A percentile compares a stretch with the other conserved stretches of the same genome.
These are phyloP conservation scores for Pinus tabuliformis DNA, from an alignment of 75 land plant species.

Conservation along the genomic window DNA sequence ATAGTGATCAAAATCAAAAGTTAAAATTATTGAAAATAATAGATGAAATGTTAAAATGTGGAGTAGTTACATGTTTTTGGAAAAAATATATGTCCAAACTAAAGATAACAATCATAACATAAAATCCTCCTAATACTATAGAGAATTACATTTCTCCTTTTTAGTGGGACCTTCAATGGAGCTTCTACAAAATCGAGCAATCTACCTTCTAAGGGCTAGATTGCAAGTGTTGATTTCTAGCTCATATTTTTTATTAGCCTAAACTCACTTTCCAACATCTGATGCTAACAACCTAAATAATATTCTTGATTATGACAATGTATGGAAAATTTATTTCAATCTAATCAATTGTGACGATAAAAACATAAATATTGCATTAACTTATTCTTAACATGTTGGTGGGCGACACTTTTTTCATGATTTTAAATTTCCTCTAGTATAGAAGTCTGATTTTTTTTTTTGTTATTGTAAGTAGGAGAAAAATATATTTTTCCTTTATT, in stretches of 20 bases:
- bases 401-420: conserved; percentile 34
- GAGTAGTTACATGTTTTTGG: neutral
- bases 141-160: neutral
- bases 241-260: neutral
- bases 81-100: neutral
- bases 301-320: neutral
- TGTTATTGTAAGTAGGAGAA: conserved; percentile 51
- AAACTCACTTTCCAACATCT: neutral
- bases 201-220: no score
- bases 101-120: neutral
- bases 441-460: conserved; percentile 29
- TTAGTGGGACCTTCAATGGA: neutral
- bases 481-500: conserved; percentile 38
- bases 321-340: neutral
- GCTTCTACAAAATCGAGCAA: neutral
- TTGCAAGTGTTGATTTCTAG: no score
- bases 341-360: no score
- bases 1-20: neutral
- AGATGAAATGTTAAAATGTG: neutral
- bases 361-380: no score
- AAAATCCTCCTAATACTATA: neutral
- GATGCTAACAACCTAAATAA: neutral
- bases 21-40: neutral
- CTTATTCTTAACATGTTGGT: conserved; percentile 39
- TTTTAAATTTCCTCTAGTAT: conserved; percentile 25